Conservation (phyloP, 345 rosid species). For the Melaleuca quinquenervia region DNA sequence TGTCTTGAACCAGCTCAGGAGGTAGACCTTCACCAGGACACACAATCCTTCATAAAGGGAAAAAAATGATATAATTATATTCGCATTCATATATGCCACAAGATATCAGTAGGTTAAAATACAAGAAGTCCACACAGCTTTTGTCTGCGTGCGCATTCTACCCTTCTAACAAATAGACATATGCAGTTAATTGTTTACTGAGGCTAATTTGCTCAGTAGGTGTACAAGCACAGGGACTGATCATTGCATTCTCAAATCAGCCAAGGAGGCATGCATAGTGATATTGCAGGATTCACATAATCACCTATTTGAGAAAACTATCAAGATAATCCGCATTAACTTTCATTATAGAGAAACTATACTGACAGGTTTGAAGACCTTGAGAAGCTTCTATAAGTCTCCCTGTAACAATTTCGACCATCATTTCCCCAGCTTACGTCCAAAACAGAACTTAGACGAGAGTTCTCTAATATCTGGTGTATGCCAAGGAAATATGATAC, state of each 20-base stretch:
- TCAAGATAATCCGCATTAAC: not conserved
- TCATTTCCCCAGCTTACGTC: not conserved
- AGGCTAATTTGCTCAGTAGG: not conserved
- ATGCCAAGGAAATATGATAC: not conserved
- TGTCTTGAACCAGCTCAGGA: conserved; percentile 82
- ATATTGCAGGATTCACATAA: not conserved
- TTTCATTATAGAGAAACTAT: not conserved
- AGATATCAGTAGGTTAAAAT: not conserved
- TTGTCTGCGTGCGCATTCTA: not conserved
- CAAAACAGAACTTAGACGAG: not conserved
- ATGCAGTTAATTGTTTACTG: not conserved
- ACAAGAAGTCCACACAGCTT: not conserved
- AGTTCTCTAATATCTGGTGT: not conserved
- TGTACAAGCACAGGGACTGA: not conserved
- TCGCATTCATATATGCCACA: not conserved
- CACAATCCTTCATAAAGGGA: conserved; percentile 49
- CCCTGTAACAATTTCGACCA: not conserved
- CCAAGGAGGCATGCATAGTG: not conserved
- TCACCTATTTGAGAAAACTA: not conserved
- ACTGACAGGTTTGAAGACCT: not conserved
- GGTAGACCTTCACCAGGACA: conserved; percentile 96
- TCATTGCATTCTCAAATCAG: not conserved
- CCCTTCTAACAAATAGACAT: not conserved
- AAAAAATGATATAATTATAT: not conserved
- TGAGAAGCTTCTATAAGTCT: not conserved